These are phyloP conservation scores for Aureobasidium melanogenum DNA, from an alignment of 2,329 filamentous ascomycete genomes.

Conservation along the genomic window DNA sequence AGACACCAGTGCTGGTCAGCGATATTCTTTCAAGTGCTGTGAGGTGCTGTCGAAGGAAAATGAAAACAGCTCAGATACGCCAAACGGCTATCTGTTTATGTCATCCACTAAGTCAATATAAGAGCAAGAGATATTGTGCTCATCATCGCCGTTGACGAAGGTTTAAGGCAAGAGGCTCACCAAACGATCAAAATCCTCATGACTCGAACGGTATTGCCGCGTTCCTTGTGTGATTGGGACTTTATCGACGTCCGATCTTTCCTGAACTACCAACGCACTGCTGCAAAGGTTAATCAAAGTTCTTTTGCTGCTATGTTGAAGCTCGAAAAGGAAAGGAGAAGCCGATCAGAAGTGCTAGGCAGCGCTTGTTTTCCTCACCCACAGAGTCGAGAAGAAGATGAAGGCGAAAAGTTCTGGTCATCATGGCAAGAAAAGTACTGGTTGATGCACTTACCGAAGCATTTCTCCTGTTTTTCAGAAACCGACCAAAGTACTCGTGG, in stretches of 20 bases:
- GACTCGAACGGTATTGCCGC: background rate
- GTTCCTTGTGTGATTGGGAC: background rate
- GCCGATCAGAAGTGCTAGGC: background rate
- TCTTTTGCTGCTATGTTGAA: background rate
- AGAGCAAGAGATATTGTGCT: background rate
- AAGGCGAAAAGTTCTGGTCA: background rate
- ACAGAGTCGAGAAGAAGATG: background rate
- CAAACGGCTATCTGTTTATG: background rate
- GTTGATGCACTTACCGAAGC: background rate
- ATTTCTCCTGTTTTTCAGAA: background rate
- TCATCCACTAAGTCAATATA: background rate
- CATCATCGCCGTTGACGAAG: background rate
- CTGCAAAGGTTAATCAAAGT: background rate
- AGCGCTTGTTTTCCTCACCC: background rate
- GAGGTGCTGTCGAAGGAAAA: no score
- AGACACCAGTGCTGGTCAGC: background rate
- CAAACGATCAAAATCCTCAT: background rate
- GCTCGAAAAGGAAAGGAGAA: background rate
- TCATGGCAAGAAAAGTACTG: background rate
- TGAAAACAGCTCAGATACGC: background rate
- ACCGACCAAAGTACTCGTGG: background rate
- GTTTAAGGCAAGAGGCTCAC: background rate
- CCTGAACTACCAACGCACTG: background rate
- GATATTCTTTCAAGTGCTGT: background rate
- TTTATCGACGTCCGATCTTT: background rate